Evolutionary conservation across 805 yeast genomes (phyloP), one percentile per base, ranked within the genome.

Genomic region (Metschnikowia aberdeeniae): DNA sequence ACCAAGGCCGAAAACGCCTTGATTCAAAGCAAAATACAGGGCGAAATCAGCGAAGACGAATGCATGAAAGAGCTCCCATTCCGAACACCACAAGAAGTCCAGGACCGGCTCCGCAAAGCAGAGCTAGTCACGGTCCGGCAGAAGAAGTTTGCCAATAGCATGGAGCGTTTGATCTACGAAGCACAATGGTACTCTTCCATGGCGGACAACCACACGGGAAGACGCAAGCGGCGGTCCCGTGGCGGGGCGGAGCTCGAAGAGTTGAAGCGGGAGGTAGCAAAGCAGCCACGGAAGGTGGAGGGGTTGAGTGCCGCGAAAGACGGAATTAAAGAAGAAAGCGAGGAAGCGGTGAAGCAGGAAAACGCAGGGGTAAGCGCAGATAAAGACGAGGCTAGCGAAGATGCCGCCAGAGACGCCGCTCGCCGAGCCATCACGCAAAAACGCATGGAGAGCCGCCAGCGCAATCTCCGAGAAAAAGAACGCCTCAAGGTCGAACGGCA

Each of bases 121-220:
- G 62, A 60, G 43, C 43, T 54, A 40, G 65, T 57, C 31, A 58
- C 56, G 11, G 53, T 50, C 12, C 51, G 75, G 41, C 58, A 55
- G 47, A 58, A 59, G 10, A 57, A 52, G 24, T 68, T 67, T 43
- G 58, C 60, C 32, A 61, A 51, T 34, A 41, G 48, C 5, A 52
- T 57, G n/a, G 73, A 68, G 31, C 51, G 63, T 26, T 59, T 71
- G 22, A 50, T 67, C 7, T 70, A 69, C 46, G 72, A 67, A 42
- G 73, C 75, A 0, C 60, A 66, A 43, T 70, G 75, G 76, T 61
- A 59, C 36, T 50, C 60, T 1, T 58, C 64, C 5, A 56, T 53
- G 48, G 50, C 55, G 5, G 55, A 50, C 26, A 46, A 42, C 10
- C 41, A 48, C 22, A 46, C 50, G 1, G 38, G 55, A n/a, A 45